Evolutionary conservation across 2,329 filamentous ascomycete species (phyloP).

Genomic region (Aspergillus fumigatus): DNA sequence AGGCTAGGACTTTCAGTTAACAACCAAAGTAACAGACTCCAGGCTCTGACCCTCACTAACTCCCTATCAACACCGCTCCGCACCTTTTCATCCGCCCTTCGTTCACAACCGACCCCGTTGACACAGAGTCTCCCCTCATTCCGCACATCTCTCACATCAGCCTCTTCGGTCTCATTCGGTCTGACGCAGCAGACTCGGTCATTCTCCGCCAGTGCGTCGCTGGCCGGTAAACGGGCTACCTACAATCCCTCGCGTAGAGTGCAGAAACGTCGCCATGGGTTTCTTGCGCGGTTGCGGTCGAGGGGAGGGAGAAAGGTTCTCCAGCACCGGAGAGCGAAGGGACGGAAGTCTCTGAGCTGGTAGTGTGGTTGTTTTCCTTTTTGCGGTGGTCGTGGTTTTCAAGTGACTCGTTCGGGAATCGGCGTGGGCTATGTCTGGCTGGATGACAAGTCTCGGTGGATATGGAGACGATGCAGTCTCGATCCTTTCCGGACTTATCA

Average conservation of each 20-base stretch:
- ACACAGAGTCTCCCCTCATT: slow-evolving; percentile 4
- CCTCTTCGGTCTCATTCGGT: slow-evolving; percentile 12
- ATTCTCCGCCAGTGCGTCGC: slow-evolving; percentile 42
- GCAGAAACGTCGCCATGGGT: slow-evolving; percentile 59
- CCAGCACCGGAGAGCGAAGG: slow-evolving; percentile 51
- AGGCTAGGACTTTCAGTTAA: not conserved
- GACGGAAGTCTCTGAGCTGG: slow-evolving; percentile 51
- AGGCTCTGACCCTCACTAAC: slow-evolving; percentile 4
- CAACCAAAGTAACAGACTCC: not conserved
- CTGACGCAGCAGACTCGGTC: slow-evolving; percentile 26
- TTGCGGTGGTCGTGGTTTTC: slow-evolving; percentile 1
- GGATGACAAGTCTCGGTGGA: not conserved
- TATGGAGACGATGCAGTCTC: not conserved
- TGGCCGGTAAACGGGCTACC: slow-evolving; percentile 48
- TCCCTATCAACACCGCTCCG: slow-evolving; percentile 10
- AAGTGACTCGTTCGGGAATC: not conserved
- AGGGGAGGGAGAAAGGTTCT: slow-evolving; percentile 52
- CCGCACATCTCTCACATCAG: slow-evolving; percentile 7
- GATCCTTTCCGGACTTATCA: not conserved
- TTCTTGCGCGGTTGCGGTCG: slow-evolving; percentile 50
- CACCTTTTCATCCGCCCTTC: slow-evolving; percentile 10
- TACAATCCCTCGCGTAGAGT: slow-evolving; percentile 57
- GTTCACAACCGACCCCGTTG: not conserved
- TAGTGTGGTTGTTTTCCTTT: slow-evolving; percentile 22
- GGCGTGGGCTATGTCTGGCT: not conserved